These are phyloP conservation scores for Inga oerstediana DNA, from an alignment of 306 rosid genomes.

Conservation along the genomic window DNA sequence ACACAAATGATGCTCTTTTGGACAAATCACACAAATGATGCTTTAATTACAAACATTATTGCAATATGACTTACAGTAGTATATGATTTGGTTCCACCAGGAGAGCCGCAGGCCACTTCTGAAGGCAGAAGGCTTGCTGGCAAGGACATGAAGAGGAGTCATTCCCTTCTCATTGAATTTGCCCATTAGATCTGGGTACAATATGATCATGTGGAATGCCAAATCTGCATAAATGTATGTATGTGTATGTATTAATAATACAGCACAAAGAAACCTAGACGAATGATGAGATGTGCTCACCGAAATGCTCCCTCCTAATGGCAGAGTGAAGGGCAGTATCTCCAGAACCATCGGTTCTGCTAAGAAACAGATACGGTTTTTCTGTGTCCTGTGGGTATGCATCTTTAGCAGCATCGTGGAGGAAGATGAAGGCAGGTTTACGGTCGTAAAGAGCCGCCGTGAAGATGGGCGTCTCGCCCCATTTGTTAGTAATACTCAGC, in stretches of 20 bases:
- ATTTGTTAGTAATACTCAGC: background rate
- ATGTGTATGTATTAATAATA: background rate
- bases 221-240: constrained; percentile 1
- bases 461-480: constrained; percentile 27
- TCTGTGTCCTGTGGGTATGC: background rate
- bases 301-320: background rate
- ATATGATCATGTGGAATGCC: constrained; percentile 22
- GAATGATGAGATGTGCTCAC: background rate
- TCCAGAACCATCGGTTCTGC: background rate
- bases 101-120: constrained; percentile 8
- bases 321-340: constrained; percentile 1
- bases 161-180: background rate
- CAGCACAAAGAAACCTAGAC: background rate
- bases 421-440: background rate
- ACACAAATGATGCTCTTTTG: too few relatives aligned
- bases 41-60: too few relatives aligned
- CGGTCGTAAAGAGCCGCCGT: constrained; percentile 40
- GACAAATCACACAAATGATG: too few relatives aligned
- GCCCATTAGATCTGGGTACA: background rate
- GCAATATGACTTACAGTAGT: constrained; percentile 20
- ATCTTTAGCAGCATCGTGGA: background rate
- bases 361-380: background rate
- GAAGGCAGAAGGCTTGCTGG: constrained; percentile 35
- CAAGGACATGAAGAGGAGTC: constrained; percentile 39
- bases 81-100: constrained; percentile 27